Evolutionary conservation across 352 stramenopile genomes (phyloP).

Genomic region (Phytopythium montanum): DNA sequence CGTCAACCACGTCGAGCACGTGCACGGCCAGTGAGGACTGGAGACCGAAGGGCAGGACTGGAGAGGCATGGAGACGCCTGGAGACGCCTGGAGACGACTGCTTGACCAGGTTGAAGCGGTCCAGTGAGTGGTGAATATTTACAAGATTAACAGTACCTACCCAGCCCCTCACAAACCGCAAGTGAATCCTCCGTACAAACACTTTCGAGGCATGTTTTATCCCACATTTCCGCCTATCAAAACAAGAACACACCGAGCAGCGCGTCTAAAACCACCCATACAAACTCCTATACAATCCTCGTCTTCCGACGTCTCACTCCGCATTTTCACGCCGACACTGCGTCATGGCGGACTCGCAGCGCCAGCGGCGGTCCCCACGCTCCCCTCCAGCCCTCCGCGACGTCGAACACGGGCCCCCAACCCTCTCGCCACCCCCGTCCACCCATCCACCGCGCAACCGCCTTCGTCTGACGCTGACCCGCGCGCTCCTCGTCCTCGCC

Average conservation of each 20-base stretch:
- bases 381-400: background rate
- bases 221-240: background rate
- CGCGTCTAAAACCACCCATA: too few species aligned
- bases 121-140: too few species aligned
- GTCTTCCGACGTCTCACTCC: background rate
- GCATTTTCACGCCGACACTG: background rate
- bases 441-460: background rate
- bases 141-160: too few species aligned
- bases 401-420: background rate
- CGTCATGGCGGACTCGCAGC: constrained; percentile 1
- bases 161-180: too few species aligned
- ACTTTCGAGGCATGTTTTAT: background rate
- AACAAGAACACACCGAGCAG: too few species aligned
- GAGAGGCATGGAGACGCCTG: too few species aligned
- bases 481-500: background rate
- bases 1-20: constrained; percentile 74
- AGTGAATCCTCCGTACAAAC: too few species aligned
- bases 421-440: background rate
- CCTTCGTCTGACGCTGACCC: background rate
- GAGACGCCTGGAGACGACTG: too few species aligned
- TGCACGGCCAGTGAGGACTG: constrained; percentile 38
- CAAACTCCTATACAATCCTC: background rate
- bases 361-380: background rate
- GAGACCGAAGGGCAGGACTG: background rate
- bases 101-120: too few species aligned